phyloP scores from a whole-genome alignment of 345 rosid species.

The Adansonia digitata region DNA sequence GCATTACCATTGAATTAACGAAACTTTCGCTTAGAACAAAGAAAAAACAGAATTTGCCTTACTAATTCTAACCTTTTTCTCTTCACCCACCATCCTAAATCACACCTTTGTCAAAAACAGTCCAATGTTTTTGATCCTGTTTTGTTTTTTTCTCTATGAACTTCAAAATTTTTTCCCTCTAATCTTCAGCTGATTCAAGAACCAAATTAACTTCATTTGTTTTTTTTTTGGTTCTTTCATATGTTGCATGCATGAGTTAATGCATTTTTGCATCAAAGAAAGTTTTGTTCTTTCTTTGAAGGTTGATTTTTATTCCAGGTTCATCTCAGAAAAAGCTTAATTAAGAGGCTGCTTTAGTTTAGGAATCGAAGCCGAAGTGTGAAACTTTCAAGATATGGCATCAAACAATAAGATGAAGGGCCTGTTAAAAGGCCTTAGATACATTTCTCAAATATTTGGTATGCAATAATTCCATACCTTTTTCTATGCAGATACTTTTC shows the following conservation, averaged over 20 bases:
- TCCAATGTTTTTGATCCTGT: slow-evolving; percentile 28
- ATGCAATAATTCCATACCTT: not conserved
- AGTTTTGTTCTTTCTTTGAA: not conserved
- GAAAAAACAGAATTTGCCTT: slow-evolving; percentile 9
- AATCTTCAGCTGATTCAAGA: not conserved
- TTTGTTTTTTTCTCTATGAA: slow-evolving; percentile 9
- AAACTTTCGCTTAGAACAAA: slow-evolving; percentile 29
- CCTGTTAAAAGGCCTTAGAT: slow-evolving; percentile 66
- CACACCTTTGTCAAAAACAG: slow-evolving; percentile 26
- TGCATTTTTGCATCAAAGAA: not conserved
- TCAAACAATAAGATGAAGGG: slow-evolving; percentile 75
- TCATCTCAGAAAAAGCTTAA: not conserved
- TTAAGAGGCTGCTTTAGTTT: not conserved
- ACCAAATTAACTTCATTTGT: not conserved
- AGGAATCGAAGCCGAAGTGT: not conserved
- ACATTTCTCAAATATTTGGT: slow-evolving; percentile 82
- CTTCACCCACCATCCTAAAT: slow-evolving; percentile 22
- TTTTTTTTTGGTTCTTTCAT: not conserved
- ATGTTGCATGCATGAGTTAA: not conserved
- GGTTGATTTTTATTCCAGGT: not conserved
- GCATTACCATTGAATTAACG: slow-evolving; percentile 36
- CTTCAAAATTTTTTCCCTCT: slow-evolving; percentile 4
- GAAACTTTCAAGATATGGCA: slow-evolving; percentile 29
- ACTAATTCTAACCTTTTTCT: slow-evolving; percentile 19
- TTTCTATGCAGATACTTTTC: too few relatives aligned